Evolutionary conservation across 78 protist genomes (phyloP), one percentile per base, ranked within the genome.

Genomic region (Dictyostelium firmibasis): DNA sequence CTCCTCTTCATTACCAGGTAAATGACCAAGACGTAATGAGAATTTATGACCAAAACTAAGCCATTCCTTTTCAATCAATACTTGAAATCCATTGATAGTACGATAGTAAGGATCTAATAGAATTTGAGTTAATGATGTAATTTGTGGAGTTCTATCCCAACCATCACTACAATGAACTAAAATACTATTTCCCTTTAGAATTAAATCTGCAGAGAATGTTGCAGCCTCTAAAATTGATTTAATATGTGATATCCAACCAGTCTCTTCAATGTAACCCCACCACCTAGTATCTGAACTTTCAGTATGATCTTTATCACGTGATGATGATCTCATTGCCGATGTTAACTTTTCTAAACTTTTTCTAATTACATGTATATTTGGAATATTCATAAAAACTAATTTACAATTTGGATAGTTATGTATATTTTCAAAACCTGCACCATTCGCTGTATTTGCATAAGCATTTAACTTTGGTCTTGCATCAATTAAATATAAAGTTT

Each of bases 61-160:
- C 99, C 99, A 98, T 60, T 98, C 99, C 78, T 98, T 97, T 86
- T 97, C 98, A 4, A 98, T 85, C 29, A 98, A 85, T 20, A 97
- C 96, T n/a, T 60, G 70, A 75, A 97, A 97, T 5, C 98, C 98
- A 57, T 87, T 57, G 16, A 97, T 70, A 5, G 97, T 82, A 35
- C 97, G 77, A 27, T 84, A 84, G 35, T 53, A 82, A 0, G 97
- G 98, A 38, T 98, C 99, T 47, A 98, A 62, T 14, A 92, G 20
- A 29, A 98, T 70, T 78, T 89, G 85, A 4, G 98, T 92, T 11
- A 97, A 57, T 3, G 98, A 33, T 7, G 76, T 69, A 16, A 97
- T 9, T 86, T 97, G 98, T 4, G 98, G 92, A 10, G 99, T 98
- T 47, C 99, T 86, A 75, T 98, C 99, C 99, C 99, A 98, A 10